Conservation (phyloP, 805 yeast genomes). For the Metschnikowia matae region DNA sequence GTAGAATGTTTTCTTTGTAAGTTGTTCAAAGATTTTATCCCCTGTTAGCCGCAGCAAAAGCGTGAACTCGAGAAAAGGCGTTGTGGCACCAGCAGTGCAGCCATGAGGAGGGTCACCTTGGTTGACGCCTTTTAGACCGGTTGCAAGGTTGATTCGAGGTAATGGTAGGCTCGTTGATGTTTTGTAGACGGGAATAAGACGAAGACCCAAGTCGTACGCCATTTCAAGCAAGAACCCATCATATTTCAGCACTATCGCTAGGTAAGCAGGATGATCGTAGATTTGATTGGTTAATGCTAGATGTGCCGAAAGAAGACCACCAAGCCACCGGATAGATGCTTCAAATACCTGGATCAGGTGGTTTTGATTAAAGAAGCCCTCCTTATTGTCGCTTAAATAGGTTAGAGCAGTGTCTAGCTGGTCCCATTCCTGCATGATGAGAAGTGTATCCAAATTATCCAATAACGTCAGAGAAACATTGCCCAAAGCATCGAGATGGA, state of each 20-base stretch:
- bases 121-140: conserved; percentile 37
- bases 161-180: conserved; percentile 64
- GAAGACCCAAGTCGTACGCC: conserved; percentile 72
- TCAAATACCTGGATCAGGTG: conserved; percentile 86
- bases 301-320: conserved; percentile 79
- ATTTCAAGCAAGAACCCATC: conserved; percentile 67
- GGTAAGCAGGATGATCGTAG: conserved; percentile 3
- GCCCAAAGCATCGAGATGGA: conserved; percentile 80
- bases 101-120: conserved; percentile 36
- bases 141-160: conserved; percentile 69
- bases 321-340: conserved; percentile 74
- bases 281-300: conserved; percentile 37
- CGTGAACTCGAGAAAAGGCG: conserved; percentile 78
- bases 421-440: conserved; percentile 62
- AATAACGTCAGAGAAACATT: conserved; percentile 74
- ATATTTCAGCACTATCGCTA: conserved; percentile 37
- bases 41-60: conserved; percentile 71
- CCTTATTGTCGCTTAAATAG: conserved; percentile 33
- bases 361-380: conserved; percentile 53
- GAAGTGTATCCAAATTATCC: conserved; percentile 76
- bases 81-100: conserved; percentile 84
- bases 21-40: conserved; percentile 63
- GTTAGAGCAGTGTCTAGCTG: conserved; percentile 40
- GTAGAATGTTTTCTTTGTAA: conserved; percentile 59
- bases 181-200: conserved; percentile 67